Conservation (phyloP, 176 grass and related monocot genomes). For the bread wheat (Triticum aestivum) region DNA sequence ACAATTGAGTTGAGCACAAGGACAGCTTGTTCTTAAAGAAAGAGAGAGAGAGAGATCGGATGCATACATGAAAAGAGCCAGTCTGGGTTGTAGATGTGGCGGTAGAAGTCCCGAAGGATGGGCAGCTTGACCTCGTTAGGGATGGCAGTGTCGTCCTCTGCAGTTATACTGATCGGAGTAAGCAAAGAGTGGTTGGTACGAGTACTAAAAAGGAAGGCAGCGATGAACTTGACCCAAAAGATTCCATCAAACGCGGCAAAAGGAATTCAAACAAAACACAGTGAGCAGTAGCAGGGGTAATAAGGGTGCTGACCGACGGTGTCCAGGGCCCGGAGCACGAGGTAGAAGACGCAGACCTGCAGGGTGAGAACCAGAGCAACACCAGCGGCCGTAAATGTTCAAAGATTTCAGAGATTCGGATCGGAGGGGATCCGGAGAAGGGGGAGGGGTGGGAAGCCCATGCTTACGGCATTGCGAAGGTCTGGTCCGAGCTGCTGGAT, state of each 20-base stretch:
- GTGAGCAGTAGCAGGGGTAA: background rate
- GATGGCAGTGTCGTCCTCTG: slow-evolving; percentile 99
- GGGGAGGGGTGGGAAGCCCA: no score
- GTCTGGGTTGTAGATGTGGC: slow-evolving; percentile 65
- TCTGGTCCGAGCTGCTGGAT: slow-evolving; percentile 91
- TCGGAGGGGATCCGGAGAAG: background rate
- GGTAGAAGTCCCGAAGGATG: slow-evolving; percentile 70
- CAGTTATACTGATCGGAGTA: background rate
- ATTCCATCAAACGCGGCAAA: slow-evolving; percentile 9
- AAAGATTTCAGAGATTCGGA: background rate
- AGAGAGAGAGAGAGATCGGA: slow-evolving; percentile 9
- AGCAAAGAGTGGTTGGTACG: background rate
- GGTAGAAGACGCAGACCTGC: slow-evolving; percentile 98
- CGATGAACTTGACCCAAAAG: background rate
- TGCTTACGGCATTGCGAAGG: slow-evolving; percentile 77
- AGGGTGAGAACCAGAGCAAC: background rate
- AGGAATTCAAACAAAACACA: background rate
- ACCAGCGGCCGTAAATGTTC: background rate
- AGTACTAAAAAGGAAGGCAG: background rate
- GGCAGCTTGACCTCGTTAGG: slow-evolving; percentile 73
- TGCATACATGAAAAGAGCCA: slow-evolving; percentile 82
- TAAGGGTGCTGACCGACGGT: slow-evolving; percentile 60
- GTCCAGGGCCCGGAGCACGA: slow-evolving; percentile 95
- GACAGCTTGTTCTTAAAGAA: background rate
- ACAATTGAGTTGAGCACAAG: background rate